phyloP scores from a whole-genome alignment of 2,329 filamentous ascomycete genomes.

The Exophiala sideris region DNA sequence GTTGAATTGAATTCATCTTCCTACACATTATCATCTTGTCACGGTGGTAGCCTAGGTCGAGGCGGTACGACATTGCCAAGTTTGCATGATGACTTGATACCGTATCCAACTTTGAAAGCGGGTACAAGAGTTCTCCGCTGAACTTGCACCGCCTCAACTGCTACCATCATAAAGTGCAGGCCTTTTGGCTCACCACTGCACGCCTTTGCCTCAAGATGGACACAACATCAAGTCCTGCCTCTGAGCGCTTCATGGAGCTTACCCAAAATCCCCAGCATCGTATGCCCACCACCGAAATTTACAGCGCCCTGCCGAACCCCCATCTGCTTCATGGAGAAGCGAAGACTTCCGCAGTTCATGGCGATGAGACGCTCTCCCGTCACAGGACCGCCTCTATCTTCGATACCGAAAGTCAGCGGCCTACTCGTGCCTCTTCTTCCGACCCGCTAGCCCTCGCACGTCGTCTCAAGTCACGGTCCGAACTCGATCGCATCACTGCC shows the following conservation, averaged over 20 bases:
- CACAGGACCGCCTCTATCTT: slow-evolving; percentile 27
- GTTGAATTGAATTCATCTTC: too few relatives aligned
- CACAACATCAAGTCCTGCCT: background rate
- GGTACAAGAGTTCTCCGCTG: too few relatives aligned
- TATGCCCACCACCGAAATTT: background rate
- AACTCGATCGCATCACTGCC: slow-evolving; percentile 73
- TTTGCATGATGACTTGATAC: too few relatives aligned
- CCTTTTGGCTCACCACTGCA: background rate
- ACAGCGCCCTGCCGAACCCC: slow-evolving; percentile 16
- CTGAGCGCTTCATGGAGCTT: slow-evolving; percentile 22
- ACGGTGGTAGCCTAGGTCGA: too few relatives aligned
- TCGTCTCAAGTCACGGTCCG: slow-evolving; percentile 71
- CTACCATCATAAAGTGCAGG: too few relatives aligned
- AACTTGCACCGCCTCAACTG: too few relatives aligned
- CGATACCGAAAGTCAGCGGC: slow-evolving; percentile 50
- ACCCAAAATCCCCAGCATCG: slow-evolving; percentile 20
- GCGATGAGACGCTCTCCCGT: slow-evolving; percentile 20
- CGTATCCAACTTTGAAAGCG: too few relatives aligned
- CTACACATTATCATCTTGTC: too few relatives aligned
- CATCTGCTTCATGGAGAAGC: slow-evolving; percentile 25
- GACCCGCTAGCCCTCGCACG: slow-evolving; percentile 80
- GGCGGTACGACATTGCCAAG: too few relatives aligned
- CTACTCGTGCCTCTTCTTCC: slow-evolving; percentile 60
- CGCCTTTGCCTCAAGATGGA: background rate
- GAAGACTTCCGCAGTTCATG: slow-evolving; percentile 23